These are phyloP conservation scores for Pelargonium nanum DNA, from an alignment of 345 rosid species.

Conservation along the genomic window DNA sequence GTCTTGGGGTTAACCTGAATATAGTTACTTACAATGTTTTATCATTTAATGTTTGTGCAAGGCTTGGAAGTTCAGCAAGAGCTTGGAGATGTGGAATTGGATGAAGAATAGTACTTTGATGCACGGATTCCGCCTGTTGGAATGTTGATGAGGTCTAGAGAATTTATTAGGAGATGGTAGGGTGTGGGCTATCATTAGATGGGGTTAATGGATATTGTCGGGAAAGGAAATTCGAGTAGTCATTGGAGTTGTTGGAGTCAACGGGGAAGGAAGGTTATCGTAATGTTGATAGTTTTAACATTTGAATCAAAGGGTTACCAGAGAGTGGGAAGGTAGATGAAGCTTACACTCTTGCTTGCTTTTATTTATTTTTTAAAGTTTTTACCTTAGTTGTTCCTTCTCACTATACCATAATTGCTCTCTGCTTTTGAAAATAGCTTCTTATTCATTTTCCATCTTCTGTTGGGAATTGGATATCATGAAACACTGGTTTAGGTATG, in stretches of 20 bases:
- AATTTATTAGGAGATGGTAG: conserved; percentile 52
- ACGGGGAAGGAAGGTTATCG: conserved; percentile 54
- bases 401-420: too few relatives aligned
- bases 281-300: conserved; percentile 60
- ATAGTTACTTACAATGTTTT: conserved; percentile 63
- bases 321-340: conserved; percentile 54
- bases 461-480: too few relatives aligned
- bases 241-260: conserved; percentile 61
- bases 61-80: conserved; percentile 52
- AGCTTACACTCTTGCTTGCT: conserved; percentile 16
- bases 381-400: too few relatives aligned
- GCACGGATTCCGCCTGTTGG: conserved; percentile 50
- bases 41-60: conserved; percentile 78
- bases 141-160: conserved; percentile 52
- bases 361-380: too few relatives aligned
- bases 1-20: conserved; percentile 50
- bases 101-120: conserved; percentile 65
- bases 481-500: too few relatives aligned
- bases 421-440: too few relatives aligned
- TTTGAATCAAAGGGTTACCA: conserved; percentile 57
- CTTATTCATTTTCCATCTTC: too few relatives aligned
- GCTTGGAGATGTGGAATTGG: conserved; percentile 66
- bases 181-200: conserved; percentile 40
- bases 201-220: conserved; percentile 60
- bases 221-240: conserved; percentile 47